phyloP scores from a whole-genome alignment of 2,329 filamentous ascomycete genomes.

The Xylaria arbuscula region DNA sequence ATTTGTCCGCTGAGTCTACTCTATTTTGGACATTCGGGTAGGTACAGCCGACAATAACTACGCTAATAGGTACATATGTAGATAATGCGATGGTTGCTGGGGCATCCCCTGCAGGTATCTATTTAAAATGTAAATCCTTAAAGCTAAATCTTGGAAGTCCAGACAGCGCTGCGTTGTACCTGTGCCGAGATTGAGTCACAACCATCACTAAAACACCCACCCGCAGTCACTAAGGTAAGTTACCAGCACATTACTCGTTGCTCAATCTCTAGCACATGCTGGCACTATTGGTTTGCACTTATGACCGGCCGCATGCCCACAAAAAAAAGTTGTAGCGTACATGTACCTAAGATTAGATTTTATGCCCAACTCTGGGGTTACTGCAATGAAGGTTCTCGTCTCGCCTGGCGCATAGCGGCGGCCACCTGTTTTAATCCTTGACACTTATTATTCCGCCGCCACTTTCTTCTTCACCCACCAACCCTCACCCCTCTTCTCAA shows the following conservation, averaged over 20 bases:
- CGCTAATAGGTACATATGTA: neutral
- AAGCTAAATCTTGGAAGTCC: neutral
- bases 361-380: constrained; percentile 35
- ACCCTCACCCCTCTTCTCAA: constrained; percentile 13
- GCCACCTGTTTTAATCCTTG: neutral
- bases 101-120: neutral
- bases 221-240: too few species aligned
- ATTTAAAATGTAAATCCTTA: neutral
- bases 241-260: neutral
- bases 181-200: neutral
- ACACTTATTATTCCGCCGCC: constrained; percentile 2
- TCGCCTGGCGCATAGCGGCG: constrained; percentile 3
- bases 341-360: too few species aligned
- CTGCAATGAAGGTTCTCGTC: neutral
- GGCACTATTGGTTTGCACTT: neutral
- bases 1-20: neutral
- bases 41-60: neutral
- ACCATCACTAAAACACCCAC: neutral
- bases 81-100: neutral
- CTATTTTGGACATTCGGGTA: neutral
- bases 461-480: constrained; percentile 1
- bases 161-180: neutral
- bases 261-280: neutral
- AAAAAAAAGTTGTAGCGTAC: constrained; percentile 12
- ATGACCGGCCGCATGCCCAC: constrained; percentile 8